These are phyloP conservation scores for Acanthamoeba royreba DNA, from an alignment of 208 protist genomes.

Conservation along the genomic window DNA sequence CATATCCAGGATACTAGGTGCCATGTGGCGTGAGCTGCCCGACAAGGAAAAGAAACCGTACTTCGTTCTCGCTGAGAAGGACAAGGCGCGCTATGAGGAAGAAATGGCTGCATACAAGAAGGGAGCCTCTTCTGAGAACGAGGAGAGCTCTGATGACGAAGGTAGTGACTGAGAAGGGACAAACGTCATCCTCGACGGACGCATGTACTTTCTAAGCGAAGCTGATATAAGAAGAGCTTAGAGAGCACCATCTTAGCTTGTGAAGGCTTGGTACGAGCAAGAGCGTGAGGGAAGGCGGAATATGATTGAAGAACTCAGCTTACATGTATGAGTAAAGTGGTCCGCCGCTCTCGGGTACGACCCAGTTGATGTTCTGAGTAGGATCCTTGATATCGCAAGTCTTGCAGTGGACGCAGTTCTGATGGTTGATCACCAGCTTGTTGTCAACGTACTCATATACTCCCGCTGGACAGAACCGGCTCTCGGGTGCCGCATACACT, in stretches of 20 bases:
- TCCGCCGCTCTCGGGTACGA: slow-evolving; percentile 89
- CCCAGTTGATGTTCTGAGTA: slow-evolving; percentile 96
- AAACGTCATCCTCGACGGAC: too few relatives aligned
- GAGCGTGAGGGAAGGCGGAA: not conserved
- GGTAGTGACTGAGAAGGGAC: too few relatives aligned
- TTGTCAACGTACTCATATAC: slow-evolving; percentile 92
- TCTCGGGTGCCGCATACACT: slow-evolving; percentile 84
- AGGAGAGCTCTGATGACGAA: too few relatives aligned
- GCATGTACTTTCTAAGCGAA: too few relatives aligned
- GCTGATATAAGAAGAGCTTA: too few relatives aligned
- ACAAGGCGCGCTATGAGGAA: not conserved
- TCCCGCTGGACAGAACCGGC: slow-evolving; percentile 93
- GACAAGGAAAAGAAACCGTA: not conserved
- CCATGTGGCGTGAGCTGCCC: not conserved
- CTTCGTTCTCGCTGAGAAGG: not conserved
- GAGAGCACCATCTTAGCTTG: not conserved
- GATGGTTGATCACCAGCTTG: slow-evolving; percentile 94
- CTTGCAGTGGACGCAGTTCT: slow-evolving; percentile 99
- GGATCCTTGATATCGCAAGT: slow-evolving; percentile 98
- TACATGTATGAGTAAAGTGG: slow-evolving; percentile 19
- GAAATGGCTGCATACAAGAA: not conserved
- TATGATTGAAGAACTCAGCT: not conserved
- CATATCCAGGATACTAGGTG: not conserved
- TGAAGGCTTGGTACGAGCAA: not conserved
- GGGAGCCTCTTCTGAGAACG: not conserved